phyloP scores from a whole-genome alignment of 768 basidiomycete species.

The Suillus alpinus region DNA sequence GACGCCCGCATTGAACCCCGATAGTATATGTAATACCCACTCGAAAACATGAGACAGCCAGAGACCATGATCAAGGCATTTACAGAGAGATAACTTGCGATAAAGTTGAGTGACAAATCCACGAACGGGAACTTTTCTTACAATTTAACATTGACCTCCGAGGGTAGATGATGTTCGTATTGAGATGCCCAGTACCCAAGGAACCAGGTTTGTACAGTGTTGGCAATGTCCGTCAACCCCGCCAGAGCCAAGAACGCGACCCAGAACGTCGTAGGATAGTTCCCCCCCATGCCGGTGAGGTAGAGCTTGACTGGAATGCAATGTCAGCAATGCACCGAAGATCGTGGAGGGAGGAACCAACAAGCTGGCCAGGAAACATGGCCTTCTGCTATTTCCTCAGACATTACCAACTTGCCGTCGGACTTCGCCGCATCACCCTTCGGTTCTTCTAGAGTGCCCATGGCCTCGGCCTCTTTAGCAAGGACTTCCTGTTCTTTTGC shows the following conservation, averaged over 20 bases:
- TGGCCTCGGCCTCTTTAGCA: conserved; percentile 15
- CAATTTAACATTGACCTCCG: conserved; percentile 33
- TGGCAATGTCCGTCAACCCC: conserved; percentile 19
- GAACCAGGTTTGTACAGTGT: conserved; percentile 36
- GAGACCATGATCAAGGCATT: conserved; percentile 38
- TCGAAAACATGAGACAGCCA: conserved; percentile 30
- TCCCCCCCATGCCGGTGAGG: conserved; percentile 23
- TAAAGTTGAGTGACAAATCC: not conserved
- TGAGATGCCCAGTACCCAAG: conserved; percentile 46
- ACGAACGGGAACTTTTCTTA: conserved; percentile 16
- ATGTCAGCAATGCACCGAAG: conserved; percentile 14
- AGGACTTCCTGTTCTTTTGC: conserved; percentile 13
- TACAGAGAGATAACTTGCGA: conserved; percentile 45
- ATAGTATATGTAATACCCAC: conserved; percentile 40
- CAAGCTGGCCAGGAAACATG: conserved; percentile 52
- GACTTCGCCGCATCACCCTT: conserved; percentile 9
- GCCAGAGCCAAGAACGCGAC: conserved; percentile 14
- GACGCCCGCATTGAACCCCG: conserved; percentile 53
- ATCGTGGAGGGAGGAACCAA: conserved; percentile 16
- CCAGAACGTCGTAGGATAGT: conserved; percentile 32
- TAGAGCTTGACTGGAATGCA: conserved; percentile 31
- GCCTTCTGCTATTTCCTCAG: conserved; percentile 61
- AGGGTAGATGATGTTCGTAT: conserved; percentile 33
- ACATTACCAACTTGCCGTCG: conserved; percentile 60
- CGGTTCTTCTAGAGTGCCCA: conserved; percentile 18